Percentiles rank a stretch among this genome's conserved stretches.
These are phyloP conservation scores for Tremella fuciformis DNA, from an alignment of 768 basidiomycete genomes.

Conservation along the genomic window DNA sequence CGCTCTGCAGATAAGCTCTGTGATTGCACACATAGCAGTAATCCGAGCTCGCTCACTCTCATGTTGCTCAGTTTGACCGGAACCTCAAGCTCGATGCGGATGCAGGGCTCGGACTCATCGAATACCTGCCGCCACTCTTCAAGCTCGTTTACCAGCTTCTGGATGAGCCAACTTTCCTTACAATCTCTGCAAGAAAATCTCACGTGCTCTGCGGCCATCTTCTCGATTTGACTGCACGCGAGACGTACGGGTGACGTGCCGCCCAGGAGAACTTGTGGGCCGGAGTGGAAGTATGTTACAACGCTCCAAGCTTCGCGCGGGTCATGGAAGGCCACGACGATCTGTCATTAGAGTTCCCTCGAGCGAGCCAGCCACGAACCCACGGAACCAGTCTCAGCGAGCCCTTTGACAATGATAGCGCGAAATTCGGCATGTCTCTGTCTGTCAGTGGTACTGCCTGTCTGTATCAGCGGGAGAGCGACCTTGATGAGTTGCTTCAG, in stretches of 20 bases:
- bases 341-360: slow-evolving; percentile 11
- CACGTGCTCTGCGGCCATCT: slow-evolving; percentile 27
- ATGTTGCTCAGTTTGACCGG: slow-evolving; percentile 13
- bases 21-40: too few species aligned
- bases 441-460: slow-evolving; percentile 52
- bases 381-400: slow-evolving; percentile 24
- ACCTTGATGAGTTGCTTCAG: slow-evolving; percentile 19
- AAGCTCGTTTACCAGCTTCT: background rate
- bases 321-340: slow-evolving; percentile 39
- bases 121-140: slow-evolving; percentile 24
- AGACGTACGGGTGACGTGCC: slow-evolving; percentile 15
- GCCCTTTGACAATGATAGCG: slow-evolving; percentile 64
- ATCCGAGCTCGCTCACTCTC: slow-evolving; percentile 14
- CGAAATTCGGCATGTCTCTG: slow-evolving; percentile 75
- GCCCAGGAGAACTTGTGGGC: slow-evolving; percentile 13
- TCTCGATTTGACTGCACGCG: slow-evolving; percentile 34
- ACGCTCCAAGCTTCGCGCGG: slow-evolving; percentile 33
- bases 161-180: background rate
- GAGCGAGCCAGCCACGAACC: slow-evolving; percentile 5
- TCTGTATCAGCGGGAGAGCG: background rate
- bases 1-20: slow-evolving; percentile 12
- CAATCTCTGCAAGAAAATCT: background rate
- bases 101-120: slow-evolving; percentile 20
- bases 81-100: slow-evolving; percentile 22
- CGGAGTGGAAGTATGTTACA: slow-evolving; percentile 14